These are phyloP conservation scores for Cryomyces minteri DNA, from an alignment of 495 filamentous ascomycete species.

Conservation along the genomic window DNA sequence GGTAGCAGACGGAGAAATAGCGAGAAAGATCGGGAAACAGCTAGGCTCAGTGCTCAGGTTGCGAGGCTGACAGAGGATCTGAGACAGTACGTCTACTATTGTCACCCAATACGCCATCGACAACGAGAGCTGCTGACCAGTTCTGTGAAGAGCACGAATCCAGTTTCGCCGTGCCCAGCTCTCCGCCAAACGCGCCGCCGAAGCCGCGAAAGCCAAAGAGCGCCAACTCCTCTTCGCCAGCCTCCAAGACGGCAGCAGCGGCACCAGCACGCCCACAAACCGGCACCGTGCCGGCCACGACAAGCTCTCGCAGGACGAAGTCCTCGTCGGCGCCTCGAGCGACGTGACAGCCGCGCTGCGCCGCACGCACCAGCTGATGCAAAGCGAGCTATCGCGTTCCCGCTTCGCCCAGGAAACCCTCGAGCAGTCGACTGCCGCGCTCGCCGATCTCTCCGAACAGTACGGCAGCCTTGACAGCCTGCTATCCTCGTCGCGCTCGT, in stretches of 20 bases:
- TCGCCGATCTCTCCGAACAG: conserved; percentile 56
- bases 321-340: conserved; percentile 49
- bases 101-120: background rate
- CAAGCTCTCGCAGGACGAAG: conserved; percentile 27
- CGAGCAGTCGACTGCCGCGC: conserved; percentile 59
- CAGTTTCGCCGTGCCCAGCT: conserved; percentile 77
- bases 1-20: conserved; percentile 26
- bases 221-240: conserved; percentile 53
- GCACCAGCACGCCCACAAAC: background rate
- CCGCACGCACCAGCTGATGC: conserved; percentile 70
- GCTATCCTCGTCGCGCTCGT: conserved; percentile 47
- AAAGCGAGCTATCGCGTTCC: conserved; percentile 60
- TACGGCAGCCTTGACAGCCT: conserved; percentile 66
- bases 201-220: conserved; percentile 53
- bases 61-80: conserved; percentile 47
- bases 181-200: conserved; percentile 57
- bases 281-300: conserved; percentile 4
- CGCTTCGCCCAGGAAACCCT: conserved; percentile 80
- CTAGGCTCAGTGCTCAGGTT: conserved; percentile 42
- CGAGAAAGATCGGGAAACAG: conserved; percentile 34
- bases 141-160: conserved; percentile 36
- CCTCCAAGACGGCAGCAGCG: conserved; percentile 24
- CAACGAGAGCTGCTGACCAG: background rate
- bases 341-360: conserved; percentile 75
- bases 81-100: conserved; percentile 32